Conservation (phyloP, 225 moss, liverwort and hornwort species). For the Polytrichum commune region DNA sequence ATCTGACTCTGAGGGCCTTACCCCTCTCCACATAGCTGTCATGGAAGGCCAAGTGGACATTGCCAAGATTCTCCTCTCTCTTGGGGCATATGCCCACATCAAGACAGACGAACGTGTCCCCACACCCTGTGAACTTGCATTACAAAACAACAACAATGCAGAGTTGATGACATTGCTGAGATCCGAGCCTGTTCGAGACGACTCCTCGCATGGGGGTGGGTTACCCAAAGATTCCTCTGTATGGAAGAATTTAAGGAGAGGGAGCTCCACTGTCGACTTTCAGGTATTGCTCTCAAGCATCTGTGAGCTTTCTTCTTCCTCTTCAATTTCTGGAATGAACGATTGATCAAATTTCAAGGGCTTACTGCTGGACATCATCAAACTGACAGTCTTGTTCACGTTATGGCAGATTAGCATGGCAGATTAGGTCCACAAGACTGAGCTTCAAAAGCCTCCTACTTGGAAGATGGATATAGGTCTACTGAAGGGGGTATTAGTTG, state of each 20-base stretch:
- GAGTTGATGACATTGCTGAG: constrained; percentile 25
- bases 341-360: no score
- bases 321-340: no score
- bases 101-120: constrained; percentile 40
- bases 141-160: constrained; percentile 1
- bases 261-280: constrained; percentile 38
- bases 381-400: no score
- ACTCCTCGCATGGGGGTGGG: constrained; percentile 6
- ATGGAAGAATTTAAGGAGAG: constrained; percentile 17
- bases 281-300: constrained; percentile 20
- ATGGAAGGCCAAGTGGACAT: constrained; percentile 40
- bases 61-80: constrained; percentile 60
- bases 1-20: constrained; percentile 42
- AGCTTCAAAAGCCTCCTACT: no score
- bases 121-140: constrained; percentile 63
- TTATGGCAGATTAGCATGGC: no score
- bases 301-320: no score
- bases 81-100: constrained; percentile 58
- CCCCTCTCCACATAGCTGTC: constrained; percentile 72
- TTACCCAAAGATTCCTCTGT: constrained; percentile 7
- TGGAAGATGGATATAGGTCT: no score
- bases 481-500: no score
- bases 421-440: no score
- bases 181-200: constrained; percentile 26
- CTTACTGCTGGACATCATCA: no score